Percentiles rank a stretch among this genome's conserved stretches.
Conservation (phyloP, 2,329 filamentous ascomycete species). For the Botrytis aclada region DNA sequence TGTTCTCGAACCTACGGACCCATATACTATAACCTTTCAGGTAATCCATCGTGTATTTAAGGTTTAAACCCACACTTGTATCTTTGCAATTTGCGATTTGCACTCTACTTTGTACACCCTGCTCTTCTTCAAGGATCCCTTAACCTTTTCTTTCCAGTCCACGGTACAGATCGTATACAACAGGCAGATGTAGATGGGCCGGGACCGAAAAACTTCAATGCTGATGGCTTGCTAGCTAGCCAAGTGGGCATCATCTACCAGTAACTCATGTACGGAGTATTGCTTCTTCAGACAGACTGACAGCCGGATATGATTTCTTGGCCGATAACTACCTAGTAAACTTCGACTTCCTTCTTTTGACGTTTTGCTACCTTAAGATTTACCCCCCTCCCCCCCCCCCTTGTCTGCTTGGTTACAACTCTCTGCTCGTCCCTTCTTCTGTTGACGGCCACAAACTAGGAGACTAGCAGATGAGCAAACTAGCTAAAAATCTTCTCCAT, state of each 20-base stretch:
- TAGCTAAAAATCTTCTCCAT: neutral
- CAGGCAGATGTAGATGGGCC: neutral
- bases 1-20: slow-evolving; percentile 6
- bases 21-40: neutral
- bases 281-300: neutral
- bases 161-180: neutral
- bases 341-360: neutral
- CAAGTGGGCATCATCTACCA: slow-evolving; percentile 6
- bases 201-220: neutral
- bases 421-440: neutral
- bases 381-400: too few species aligned
- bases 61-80: slow-evolving; percentile 4
- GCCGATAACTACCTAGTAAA: neutral
- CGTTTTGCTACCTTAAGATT: neutral
- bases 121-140: neutral
- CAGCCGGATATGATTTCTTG: neutral
- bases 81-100: neutral
- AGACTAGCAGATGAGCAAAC: neutral
- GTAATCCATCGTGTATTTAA: slow-evolving; percentile 7
- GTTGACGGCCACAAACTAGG: neutral
- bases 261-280: neutral
- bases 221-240: slow-evolving; percentile 4
- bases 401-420: neutral
- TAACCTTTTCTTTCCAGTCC: neutral
- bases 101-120: neutral